Percentiles rank a stretch among this genome's conserved stretches.
Conservation (phyloP, 139 green algal genomes). For the Closterium sp. region DNA sequence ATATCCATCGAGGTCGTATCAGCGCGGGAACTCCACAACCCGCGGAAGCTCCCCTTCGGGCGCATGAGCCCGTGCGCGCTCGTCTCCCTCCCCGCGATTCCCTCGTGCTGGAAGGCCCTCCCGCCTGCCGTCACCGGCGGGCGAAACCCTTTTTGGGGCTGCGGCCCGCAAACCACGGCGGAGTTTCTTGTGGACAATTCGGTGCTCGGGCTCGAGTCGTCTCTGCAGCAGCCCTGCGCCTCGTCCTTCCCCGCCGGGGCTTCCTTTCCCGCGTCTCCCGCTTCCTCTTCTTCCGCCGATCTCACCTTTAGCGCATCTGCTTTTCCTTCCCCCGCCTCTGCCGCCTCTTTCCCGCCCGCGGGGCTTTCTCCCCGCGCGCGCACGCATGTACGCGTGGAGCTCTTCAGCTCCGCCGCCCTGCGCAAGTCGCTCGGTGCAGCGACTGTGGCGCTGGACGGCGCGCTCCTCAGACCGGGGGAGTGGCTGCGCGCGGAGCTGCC, state of each 20-base stretch:
- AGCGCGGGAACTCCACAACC: background rate
- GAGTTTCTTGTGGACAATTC: background rate
- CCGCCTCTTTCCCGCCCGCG: background rate
- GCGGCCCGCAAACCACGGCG: background rate
- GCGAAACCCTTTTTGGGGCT: background rate
- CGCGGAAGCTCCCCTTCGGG: background rate
- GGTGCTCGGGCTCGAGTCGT: background rate
- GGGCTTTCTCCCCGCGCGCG: background rate
- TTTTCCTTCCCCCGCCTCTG: background rate
- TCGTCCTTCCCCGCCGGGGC: background rate
- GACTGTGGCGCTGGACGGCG: background rate
- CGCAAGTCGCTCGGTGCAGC: background rate
- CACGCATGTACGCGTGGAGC: background rate
- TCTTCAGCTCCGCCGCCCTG: background rate
- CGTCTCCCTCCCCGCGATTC: background rate
- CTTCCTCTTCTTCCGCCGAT: background rate
- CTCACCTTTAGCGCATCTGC: background rate
- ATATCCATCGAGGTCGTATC: background rate
- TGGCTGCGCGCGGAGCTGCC: background rate
- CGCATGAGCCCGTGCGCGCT: background rate
- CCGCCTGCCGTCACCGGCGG: background rate
- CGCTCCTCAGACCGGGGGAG: background rate
- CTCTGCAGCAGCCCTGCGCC: background rate
- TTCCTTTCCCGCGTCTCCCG: background rate
- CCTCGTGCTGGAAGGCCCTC: background rate